Evolutionary conservation across 768 basidiomycete species (phyloP).

Genomic region (Suillus ampliporus): DNA sequence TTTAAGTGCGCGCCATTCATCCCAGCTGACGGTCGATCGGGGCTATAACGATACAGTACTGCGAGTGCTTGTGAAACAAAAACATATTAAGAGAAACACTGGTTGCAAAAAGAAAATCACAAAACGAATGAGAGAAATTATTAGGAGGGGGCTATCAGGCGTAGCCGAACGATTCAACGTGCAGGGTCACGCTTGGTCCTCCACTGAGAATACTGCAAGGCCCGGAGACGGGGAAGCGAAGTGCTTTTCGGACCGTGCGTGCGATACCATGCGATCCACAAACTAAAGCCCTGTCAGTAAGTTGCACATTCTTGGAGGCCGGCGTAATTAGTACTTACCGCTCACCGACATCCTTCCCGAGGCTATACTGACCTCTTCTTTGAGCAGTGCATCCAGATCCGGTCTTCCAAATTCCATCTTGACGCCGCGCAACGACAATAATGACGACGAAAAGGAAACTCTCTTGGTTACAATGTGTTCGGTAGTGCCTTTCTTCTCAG

Average conservation of each 20-base stretch:
- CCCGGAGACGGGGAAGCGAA: constrained; percentile 44
- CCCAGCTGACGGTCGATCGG: neutral
- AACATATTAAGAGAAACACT: neutral
- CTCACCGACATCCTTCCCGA: constrained; percentile 51
- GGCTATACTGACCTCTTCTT: constrained; percentile 41
- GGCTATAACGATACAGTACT: neutral
- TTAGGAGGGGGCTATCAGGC: constrained; percentile 24
- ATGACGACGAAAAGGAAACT: constrained; percentile 2
- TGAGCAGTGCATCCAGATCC: constrained; percentile 43
- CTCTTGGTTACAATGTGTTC: constrained; percentile 8
- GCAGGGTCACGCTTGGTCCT: constrained; percentile 44
- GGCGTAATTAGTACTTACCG: constrained; percentile 45
- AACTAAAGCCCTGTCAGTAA: constrained; percentile 36
- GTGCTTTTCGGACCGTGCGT: constrained; percentile 42
- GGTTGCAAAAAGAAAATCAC: neutral
- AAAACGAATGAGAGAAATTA: neutral
- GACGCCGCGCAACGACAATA: constrained; percentile 31
- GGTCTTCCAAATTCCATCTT: constrained; percentile 46
- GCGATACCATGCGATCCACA: constrained; percentile 53
- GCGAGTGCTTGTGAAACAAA: neutral
- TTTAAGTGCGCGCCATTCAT: neutral
- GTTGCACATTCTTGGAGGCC: neutral
- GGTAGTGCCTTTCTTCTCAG: constrained; percentile 11
- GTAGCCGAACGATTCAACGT: constrained; percentile 49
- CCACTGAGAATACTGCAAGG: constrained; percentile 35